phyloP scores from a whole-genome alignment of 495 filamentous ascomycete genomes.

The Collariella sp. region DNA sequence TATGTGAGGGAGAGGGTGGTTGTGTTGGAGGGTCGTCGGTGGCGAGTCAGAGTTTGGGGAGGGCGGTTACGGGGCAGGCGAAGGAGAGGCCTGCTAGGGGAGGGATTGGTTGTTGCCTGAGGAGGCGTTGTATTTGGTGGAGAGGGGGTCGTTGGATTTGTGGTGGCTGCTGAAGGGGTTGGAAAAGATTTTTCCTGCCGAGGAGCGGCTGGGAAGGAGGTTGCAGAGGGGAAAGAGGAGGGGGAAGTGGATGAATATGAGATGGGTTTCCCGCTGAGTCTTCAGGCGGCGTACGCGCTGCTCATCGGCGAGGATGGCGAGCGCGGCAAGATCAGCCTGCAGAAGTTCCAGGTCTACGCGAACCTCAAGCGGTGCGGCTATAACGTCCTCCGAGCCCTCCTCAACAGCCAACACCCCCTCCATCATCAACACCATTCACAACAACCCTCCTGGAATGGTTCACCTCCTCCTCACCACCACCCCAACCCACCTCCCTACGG shows the following conservation, averaged over 20 bases:
- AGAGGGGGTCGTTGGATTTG: conserved; percentile 76
- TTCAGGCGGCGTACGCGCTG: conserved; percentile 82
- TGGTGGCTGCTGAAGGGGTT: conserved; percentile 57
- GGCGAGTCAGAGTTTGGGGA: conserved; percentile 35
- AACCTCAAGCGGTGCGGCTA: conserved; percentile 80
- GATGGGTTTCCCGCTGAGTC: conserved; percentile 69
- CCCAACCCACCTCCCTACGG: conserved; percentile 37
- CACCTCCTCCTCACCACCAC: conserved; percentile 27
- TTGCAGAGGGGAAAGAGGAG: conserved; percentile 3
- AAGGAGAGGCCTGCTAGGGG: conserved; percentile 39
- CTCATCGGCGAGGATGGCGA: conserved; percentile 57
- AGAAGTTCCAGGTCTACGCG: conserved; percentile 79
- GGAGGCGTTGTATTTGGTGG: conserved; percentile 80
- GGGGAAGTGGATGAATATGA: conserved; percentile 42
- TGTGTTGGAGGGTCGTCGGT: conserved; percentile 37
- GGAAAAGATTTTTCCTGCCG: conserved; percentile 30
- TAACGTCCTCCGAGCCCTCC: conserved; percentile 60
- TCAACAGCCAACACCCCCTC: background rate
- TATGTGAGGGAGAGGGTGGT: conserved; percentile 42
- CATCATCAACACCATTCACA: conserved; percentile 1
- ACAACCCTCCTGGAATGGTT: conserved; percentile 36
- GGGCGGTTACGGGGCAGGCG: conserved; percentile 35
- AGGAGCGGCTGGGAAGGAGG: conserved; percentile 8
- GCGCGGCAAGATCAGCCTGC: conserved; percentile 54
- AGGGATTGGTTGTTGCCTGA: conserved; percentile 81